Base-by-base conservation (phyloP, 495 filamentous ascomycete genomes). In the Neurospora sp. region DNA sequence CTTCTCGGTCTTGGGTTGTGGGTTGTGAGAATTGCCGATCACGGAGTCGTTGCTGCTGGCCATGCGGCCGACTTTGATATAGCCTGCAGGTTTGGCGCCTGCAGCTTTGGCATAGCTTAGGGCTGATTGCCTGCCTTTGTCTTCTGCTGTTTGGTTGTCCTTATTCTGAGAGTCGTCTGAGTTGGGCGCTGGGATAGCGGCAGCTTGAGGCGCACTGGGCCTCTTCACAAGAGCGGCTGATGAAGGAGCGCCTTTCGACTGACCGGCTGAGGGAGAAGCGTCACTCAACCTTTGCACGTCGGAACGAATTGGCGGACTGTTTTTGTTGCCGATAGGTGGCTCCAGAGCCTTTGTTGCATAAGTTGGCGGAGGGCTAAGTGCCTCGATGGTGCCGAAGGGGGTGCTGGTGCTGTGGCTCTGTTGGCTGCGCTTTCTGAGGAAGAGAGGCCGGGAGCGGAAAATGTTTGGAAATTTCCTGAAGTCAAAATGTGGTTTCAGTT, bases 361-460 rank as follows among this genome's bases (percentile, higher is more conserved):
- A 1, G 45, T 54, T 24, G 45, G 5, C 10, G 21, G 5, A 24
- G 45, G 45, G 21, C 21, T 28, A 24, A 11, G 42, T 70, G 17
- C 72, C 70, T 8, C 39, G 19, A 34, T 38, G 38, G 34, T 4
- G 10, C 13, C 45, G 10, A 11, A 34, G 17, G 36, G 13, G 36
- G 11, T n/a, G n/a, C 17, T 13, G 13, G 19, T n/a, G 37, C 39
- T 8, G 37, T 4, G 13, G 19, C n/a, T 24, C 39, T 15, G 71
- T 5, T 38, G 62, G 4, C 10, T 71, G 38, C 71, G 45, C 45
- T 15, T 54, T 24, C 13, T 73, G 37, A 70, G 11, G 5, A 72
- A 74, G 17, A 83, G 42, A 19, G 74, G 73, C 69, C 82, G 79
- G 6, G 82, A 82, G 42, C 83, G 82, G 62, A 84, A 84, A 9